Percentiles rank a stretch among this genome's conserved stretches.
These are phyloP conservation scores for Pulveroboletus ravenelii DNA, from an alignment of 768 basidiomycete genomes.

Conservation along the genomic window DNA sequence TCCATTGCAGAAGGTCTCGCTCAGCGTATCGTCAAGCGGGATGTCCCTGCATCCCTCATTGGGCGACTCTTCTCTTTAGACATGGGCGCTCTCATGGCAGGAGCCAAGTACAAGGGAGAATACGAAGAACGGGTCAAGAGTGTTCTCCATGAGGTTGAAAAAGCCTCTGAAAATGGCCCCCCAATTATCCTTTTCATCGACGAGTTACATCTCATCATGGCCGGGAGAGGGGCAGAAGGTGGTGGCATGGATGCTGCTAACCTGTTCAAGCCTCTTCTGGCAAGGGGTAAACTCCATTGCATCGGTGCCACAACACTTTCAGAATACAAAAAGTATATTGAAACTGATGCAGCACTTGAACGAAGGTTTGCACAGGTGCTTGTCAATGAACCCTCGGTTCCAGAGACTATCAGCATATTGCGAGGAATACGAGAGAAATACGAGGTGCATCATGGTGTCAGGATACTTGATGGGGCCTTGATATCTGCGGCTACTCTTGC, in stretches of 20 bases:
- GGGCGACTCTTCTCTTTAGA: conserved; percentile 81
- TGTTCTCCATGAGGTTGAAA: conserved; percentile 91
- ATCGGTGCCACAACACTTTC: conserved; percentile 91
- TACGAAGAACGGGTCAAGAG: conserved; percentile 95
- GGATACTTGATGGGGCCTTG: conserved; percentile 82
- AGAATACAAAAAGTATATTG: conserved; percentile 91
- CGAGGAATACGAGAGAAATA: conserved; percentile 94
- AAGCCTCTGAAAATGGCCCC: conserved; percentile 69
- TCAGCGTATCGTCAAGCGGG: conserved; percentile 90
- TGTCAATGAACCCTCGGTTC: conserved; percentile 84
- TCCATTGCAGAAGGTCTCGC: conserved; percentile 94
- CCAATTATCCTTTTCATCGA: conserved; percentile 93
- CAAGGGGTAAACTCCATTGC: conserved; percentile 71
- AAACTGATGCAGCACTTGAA: conserved; percentile 87
- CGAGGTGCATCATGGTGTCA: conserved; percentile 87
- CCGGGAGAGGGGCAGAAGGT: conserved; percentile 74
- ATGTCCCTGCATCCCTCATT: conserved; percentile 74
- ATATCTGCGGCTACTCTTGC: conserved; percentile 89
- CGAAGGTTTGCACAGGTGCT: conserved; percentile 91
- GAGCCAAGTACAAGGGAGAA: conserved; percentile 90
- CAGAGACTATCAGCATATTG: conserved; percentile 89
- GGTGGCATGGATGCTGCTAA: conserved; percentile 94
- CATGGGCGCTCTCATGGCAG: conserved; percentile 94
- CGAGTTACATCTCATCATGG: conserved; percentile 92
- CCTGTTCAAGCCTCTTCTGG: conserved; percentile 87